phyloP scores from a whole-genome alignment of 1,284 basidiomycete species.

The Naganishia sp. region DNA sequence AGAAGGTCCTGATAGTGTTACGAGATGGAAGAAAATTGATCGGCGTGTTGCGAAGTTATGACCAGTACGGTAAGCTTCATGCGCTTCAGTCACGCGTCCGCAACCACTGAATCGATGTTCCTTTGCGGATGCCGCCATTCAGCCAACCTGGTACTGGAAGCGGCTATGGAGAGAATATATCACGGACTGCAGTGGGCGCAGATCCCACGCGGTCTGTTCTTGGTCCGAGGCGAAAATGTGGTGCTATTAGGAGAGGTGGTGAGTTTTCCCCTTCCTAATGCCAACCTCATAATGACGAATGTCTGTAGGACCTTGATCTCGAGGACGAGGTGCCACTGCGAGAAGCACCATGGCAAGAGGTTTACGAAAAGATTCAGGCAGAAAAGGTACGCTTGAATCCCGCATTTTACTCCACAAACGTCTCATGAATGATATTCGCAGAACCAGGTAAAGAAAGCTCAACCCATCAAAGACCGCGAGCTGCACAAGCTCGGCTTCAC shows the following conservation, averaged over 20 bases:
- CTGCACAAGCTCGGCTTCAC: slow-evolving; percentile 51
- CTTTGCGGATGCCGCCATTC: background rate
- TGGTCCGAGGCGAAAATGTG: slow-evolving; percentile 98
- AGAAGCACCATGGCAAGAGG: slow-evolving; percentile 67
- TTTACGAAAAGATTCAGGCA: slow-evolving; percentile 71
- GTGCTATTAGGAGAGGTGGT: slow-evolving; percentile 96
- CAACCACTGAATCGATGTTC: background rate
- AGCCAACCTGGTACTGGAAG: slow-evolving; percentile 93
- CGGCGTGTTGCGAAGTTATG: slow-evolving; percentile 93
- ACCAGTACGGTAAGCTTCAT: slow-evolving; percentile 85
- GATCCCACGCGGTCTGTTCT: slow-evolving; percentile 66
- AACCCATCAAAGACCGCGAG: slow-evolving; percentile 46
- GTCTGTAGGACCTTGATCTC: slow-evolving; percentile 77
- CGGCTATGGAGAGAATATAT: slow-evolving; percentile 63
- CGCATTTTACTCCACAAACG: background rate
- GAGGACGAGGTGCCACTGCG: slow-evolving; percentile 83
- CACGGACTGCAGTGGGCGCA: slow-evolving; percentile 43
- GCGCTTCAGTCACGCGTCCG: background rate
- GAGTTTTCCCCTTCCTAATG: slow-evolving; percentile 50
- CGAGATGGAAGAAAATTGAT: slow-evolving; percentile 95
- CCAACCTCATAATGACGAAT: too few species aligned
- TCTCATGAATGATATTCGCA: slow-evolving; percentile 5
- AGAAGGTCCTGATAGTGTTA: slow-evolving; percentile 97
- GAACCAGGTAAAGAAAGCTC: slow-evolving; percentile 50
- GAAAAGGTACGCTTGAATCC: slow-evolving; percentile 55